These are phyloP conservation scores for Aspergillus caelatus DNA, from an alignment of 2,329 filamentous ascomycete genomes.

Conservation along the genomic window DNA sequence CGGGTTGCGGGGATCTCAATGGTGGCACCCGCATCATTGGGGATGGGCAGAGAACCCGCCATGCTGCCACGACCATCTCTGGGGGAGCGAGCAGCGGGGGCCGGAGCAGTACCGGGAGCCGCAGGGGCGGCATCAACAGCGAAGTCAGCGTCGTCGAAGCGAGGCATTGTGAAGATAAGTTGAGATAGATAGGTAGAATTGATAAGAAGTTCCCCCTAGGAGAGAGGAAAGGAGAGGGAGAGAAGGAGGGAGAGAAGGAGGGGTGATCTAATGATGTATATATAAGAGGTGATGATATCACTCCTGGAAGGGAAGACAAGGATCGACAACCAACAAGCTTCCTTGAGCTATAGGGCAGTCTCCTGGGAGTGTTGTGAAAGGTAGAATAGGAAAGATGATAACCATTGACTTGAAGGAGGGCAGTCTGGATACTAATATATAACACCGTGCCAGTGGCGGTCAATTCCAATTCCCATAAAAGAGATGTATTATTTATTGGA, in stretches of 20 bases:
- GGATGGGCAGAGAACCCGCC: conserved; percentile 40
- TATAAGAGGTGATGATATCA: conserved; percentile 21
- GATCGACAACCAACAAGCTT: conserved; percentile 9
- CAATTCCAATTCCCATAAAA: conserved; percentile 6
- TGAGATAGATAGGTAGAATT: conserved; percentile 10
- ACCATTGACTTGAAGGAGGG: conserved; percentile 5
- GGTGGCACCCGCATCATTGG: conserved; percentile 52
- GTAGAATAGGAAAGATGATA: conserved; percentile 12
- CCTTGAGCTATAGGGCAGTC: neutral
- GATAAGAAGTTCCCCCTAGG: neutral
- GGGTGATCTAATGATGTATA: conserved; percentile 5
- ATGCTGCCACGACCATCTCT: conserved; percentile 29
- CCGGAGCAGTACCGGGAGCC: conserved; percentile 15
- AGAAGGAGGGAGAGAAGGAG: conserved; percentile 7
- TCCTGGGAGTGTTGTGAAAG: conserved; percentile 4
- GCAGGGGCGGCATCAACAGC: conserved; percentile 40
- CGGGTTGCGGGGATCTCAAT: conserved; percentile 72
- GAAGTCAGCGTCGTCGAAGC: conserved; percentile 62
- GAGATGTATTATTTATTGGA: neutral
- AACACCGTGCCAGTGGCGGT: conserved; percentile 19
- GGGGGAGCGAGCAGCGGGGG: conserved; percentile 28
- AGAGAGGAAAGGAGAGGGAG: neutral
- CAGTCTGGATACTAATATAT: conserved; percentile 14
- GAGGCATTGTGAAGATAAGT: conserved; percentile 56
- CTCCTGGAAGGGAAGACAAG: conserved; percentile 4